Evolutionary conservation across 192 early-diverging fungal genomes (phyloP).

Genomic region (Allomyces macrogynus): DNA sequence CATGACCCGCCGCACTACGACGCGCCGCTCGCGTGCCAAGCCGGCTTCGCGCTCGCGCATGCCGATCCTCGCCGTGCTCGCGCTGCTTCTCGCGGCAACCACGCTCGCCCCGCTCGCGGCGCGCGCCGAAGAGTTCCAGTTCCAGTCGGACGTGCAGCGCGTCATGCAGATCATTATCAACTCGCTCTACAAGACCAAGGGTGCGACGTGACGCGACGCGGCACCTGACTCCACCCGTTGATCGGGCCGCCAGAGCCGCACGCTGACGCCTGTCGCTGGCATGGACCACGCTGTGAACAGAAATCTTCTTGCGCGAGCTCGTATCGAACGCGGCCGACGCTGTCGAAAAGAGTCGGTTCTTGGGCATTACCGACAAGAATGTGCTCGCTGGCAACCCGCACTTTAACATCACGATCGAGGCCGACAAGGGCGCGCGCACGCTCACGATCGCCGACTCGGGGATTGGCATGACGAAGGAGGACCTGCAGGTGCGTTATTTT

Average conservation of each 20-base stretch:
- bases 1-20: too few species aligned
- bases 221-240: too few species aligned
- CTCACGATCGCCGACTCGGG: constrained; percentile 84
- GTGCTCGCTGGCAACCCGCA: constrained; percentile 36
- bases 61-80: neutral
- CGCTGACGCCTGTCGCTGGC: neutral
- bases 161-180: constrained; percentile 91
- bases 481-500: constrained; percentile 31
- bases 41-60: neutral
- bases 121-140: constrained; percentile 10
- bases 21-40: too few species aligned
- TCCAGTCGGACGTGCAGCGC: constrained; percentile 68
- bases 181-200: constrained; percentile 75
- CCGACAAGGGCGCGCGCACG: constrained; percentile 49
- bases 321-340: constrained; percentile 95
- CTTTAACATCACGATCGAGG: constrained; percentile 63
- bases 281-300: constrained; percentile 24
- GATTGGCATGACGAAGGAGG: constrained; percentile 82
- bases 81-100: neutral
- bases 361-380: constrained; percentile 44
- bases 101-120: neutral
- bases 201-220: constrained; percentile 3
- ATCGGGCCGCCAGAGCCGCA: too few species aligned
- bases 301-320: constrained; percentile 92
- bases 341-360: constrained; percentile 77